Evolutionary conservation across 768 basidiomycete species (phyloP).

Genomic region (Pulveroboletus sp.): DNA sequence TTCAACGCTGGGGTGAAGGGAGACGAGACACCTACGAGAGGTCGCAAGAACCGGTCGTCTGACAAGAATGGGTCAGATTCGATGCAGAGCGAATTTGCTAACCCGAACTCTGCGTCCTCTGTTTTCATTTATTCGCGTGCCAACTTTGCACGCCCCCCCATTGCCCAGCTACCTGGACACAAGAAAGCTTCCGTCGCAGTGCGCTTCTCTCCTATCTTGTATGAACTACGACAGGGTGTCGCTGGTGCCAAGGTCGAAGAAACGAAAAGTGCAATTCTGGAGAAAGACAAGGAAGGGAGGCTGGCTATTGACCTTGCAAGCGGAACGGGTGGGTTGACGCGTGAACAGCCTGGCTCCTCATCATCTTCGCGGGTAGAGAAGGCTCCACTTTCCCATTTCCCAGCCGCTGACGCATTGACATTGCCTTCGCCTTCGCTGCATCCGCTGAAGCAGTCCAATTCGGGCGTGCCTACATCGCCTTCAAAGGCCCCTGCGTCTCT

Average conservation of each 20-base stretch:
- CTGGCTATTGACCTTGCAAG: slow-evolving; percentile 63
- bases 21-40: slow-evolving; percentile 48
- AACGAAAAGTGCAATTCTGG: slow-evolving; percentile 58
- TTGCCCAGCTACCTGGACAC: slow-evolving; percentile 94
- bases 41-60: slow-evolving; percentile 55
- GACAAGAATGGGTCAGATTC: slow-evolving; percentile 27
- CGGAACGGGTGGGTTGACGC: slow-evolving; percentile 6
- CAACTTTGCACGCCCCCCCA: slow-evolving; percentile 88
- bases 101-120: slow-evolving; percentile 46
- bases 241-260: slow-evolving; percentile 35
- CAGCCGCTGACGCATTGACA: slow-evolving; percentile 1
- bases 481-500: slow-evolving; percentile 21
- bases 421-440: slow-evolving; percentile 11
- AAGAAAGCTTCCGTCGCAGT: slow-evolving; percentile 95
- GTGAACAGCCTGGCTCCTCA: slow-evolving; percentile 8
- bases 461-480: slow-evolving; percentile 11
- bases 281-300: slow-evolving; percentile 60
- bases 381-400: slow-evolving; percentile 4
- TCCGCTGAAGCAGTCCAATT: slow-evolving; percentile 13
- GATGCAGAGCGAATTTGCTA: slow-evolving; percentile 29
- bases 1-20: slow-evolving; percentile 36
- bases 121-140: slow-evolving; percentile 97
- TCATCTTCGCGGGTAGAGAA: slow-evolving; percentile 21
- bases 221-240: slow-evolving; percentile 76
- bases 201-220: slow-evolving; percentile 88